Percentiles rank a stretch among this genome's conserved stretches.
phyloP scores from a whole-genome alignment of 139 green algal genomes.

The Zygnema cylindricum region DNA sequence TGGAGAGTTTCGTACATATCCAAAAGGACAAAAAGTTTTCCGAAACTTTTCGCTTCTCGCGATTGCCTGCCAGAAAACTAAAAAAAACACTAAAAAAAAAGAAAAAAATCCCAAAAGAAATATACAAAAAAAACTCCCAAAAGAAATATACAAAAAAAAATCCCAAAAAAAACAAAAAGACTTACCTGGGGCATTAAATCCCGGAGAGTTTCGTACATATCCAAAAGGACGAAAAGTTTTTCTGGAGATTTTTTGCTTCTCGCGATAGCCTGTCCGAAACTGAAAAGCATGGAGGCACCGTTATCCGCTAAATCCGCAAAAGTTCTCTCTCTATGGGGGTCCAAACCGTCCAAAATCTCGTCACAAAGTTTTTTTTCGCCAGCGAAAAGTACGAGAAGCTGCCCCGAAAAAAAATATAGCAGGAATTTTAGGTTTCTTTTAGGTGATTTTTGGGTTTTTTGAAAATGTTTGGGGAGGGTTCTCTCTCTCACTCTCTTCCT shows the following conservation, averaged over 20 bases:
- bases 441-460: too few relatives aligned
- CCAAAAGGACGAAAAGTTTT: constrained; percentile 50
- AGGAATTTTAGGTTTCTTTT: too few relatives aligned
- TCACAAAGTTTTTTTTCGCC: constrained; percentile 43
- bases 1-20: constrained; percentile 54
- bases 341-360: constrained; percentile 6
- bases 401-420: too few relatives aligned
- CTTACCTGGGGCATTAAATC: constrained; percentile 32
- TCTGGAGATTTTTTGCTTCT: constrained; percentile 27
- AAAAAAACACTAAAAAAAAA: neutral
- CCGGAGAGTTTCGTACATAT: constrained; percentile 50
- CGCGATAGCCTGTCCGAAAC: constrained; percentile 27
- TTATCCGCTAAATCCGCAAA: constrained; percentile 33
- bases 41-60: constrained; percentile 21
- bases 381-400: constrained; percentile 33
- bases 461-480: too few relatives aligned
- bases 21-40: constrained; percentile 47
- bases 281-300: constrained; percentile 11
- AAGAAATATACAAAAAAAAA: too few relatives aligned
- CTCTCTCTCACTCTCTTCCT: too few relatives aligned
- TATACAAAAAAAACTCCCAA: too few relatives aligned
- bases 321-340: neutral
- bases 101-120: neutral
- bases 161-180: neutral
- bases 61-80: constrained; percentile 22